Percentiles rank a stretch among this genome's conserved stretches.
These are phyloP conservation scores for Trichophyton simii DNA, from an alignment of 2,329 filamentous ascomycete species.

Conservation along the genomic window DNA sequence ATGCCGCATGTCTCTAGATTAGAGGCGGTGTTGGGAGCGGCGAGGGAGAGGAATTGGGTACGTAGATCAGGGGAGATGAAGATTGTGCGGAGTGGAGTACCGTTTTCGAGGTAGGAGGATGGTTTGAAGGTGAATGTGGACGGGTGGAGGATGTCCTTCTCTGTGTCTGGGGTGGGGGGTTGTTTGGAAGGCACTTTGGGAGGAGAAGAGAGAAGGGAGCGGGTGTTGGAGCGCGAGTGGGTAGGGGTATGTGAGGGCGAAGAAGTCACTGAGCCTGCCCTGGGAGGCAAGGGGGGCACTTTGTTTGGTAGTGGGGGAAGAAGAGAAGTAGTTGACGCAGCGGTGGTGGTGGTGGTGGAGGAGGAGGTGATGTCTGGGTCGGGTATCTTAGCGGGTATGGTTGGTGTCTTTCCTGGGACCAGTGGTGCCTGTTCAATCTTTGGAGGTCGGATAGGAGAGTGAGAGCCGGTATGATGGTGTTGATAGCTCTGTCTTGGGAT, in stretches of 20 bases:
- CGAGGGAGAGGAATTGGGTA: constrained; percentile 59
- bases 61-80: constrained; percentile 73
- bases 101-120: constrained; percentile 79
- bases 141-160: constrained; percentile 25
- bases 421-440: not conserved
- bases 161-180: not conserved
- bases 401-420: constrained; percentile 20
- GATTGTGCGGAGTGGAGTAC: constrained; percentile 70
- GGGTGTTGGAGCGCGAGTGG: constrained; percentile 18
- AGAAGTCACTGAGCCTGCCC: constrained; percentile 9
- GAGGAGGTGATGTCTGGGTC: not conserved
- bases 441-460: constrained; percentile 12
- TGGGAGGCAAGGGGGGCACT: constrained; percentile 13
- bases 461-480: constrained; percentile 16
- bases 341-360: too few species aligned
- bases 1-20: constrained; percentile 95
- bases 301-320: constrained; percentile 17
- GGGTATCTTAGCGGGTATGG: constrained; percentile 30
- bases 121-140: constrained; percentile 66
- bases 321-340: not conserved
- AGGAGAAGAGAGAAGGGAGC: constrained; percentile 14
- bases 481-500: constrained; percentile 27
- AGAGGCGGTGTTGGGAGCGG: constrained; percentile 59
- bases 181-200: constrained; percentile 10
- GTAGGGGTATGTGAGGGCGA: constrained; percentile 18